A percentile compares a stretch with the other conserved stretches of the same genome.
phyloP scores from a whole-genome alignment of 306 rosid species.

The Albizia julibrissin region DNA sequence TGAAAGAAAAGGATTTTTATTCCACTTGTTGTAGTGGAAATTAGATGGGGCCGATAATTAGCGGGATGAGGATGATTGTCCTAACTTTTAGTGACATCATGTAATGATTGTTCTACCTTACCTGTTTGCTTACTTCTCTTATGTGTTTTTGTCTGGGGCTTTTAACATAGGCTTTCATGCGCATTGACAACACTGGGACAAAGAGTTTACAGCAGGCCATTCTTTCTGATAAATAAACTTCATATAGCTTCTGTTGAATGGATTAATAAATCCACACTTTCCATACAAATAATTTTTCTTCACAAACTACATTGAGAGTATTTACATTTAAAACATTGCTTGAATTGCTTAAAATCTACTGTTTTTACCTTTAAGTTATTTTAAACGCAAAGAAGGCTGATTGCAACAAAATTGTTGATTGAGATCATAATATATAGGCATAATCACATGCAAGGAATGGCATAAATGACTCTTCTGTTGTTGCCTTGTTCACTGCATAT shows the following conservation, averaged over 20 bases:
- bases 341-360: neutral
- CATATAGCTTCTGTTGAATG: neutral
- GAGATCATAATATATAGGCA: neutral
- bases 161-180: neutral
- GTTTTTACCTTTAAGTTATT: neutral
- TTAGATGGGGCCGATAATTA: neutral
- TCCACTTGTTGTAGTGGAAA: neutral
- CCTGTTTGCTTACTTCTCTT: neutral
- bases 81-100: neutral
- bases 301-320: neutral
- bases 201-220: neutral
- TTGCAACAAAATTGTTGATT: conserved; percentile 5
- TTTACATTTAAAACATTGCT: conserved; percentile 6
- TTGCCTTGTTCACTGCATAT: conserved; percentile 26
- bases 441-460: conserved; percentile 6
- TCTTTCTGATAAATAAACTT: neutral
- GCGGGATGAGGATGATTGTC: neutral
- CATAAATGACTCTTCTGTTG: conserved; percentile 20
- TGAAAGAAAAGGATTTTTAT: neutral
- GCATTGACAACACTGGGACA: neutral
- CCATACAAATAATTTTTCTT: neutral
- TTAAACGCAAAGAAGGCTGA: conserved; percentile 25
- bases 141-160: neutral
- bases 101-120: neutral
- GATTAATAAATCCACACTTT: neutral